phyloP scores from a whole-genome alignment of 805 yeast species.

The Sugiyamaella boreocaroliniensis region DNA sequence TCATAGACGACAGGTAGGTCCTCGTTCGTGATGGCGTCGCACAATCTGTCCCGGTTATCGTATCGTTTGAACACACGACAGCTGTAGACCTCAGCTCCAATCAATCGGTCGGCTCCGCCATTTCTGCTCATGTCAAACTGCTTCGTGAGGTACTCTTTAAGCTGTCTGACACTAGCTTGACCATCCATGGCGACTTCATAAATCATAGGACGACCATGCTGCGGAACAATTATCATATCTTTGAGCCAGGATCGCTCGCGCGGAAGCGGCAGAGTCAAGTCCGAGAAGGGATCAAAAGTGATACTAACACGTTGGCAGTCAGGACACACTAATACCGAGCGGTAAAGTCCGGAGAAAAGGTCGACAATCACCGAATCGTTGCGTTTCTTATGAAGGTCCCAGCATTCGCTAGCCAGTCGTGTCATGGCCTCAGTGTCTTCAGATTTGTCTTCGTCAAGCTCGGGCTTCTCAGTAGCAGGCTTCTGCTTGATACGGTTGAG shows the following conservation, averaged over 20 bases:
- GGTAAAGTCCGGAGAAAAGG: slow-evolving; percentile 82
- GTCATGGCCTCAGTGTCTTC: slow-evolving; percentile 42
- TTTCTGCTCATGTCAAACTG: slow-evolving; percentile 26
- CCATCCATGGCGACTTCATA: slow-evolving; percentile 57
- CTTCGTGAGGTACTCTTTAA: slow-evolving; percentile 53
- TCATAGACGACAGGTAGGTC: slow-evolving; percentile 69
- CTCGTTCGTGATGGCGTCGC: slow-evolving; percentile 54
- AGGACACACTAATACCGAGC: slow-evolving; percentile 86
- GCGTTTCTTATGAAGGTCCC: slow-evolving; percentile 72
- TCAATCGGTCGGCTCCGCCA: slow-evolving; percentile 34
- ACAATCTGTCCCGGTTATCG: slow-evolving; percentile 44
- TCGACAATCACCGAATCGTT: slow-evolving; percentile 83
- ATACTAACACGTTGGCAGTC: slow-evolving; percentile 70
- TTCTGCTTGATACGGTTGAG: slow-evolving; percentile 73
- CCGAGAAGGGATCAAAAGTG: slow-evolving; percentile 92
- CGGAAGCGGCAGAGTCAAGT: slow-evolving; percentile 84
- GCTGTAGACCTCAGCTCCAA: slow-evolving; percentile 59
- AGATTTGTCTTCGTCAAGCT: slow-evolving; percentile 53
- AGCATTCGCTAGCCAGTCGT: slow-evolving; percentile 65
- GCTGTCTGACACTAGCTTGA: slow-evolving; percentile 54
- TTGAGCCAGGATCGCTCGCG: slow-evolving; percentile 66
- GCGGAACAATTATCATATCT: slow-evolving; percentile 56
- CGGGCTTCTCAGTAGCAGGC: slow-evolving; percentile 88
- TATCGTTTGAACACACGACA: slow-evolving; percentile 63
- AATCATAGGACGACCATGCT: slow-evolving; percentile 31